Base-by-base conservation (phyloP, 805 yeast species). In the Hemisphaericaspora nanyangensis region DNA sequence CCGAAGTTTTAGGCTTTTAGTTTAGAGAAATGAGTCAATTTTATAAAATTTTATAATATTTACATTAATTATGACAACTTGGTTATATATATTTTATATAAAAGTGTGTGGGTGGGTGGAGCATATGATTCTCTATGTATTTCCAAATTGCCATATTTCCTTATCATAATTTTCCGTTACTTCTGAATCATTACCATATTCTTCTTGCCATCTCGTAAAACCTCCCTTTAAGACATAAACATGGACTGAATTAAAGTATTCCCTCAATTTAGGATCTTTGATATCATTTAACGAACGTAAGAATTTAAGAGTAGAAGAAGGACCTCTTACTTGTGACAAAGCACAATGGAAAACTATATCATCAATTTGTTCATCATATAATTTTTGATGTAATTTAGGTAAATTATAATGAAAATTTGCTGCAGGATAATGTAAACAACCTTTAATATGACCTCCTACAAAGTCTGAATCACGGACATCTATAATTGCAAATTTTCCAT, bases 331-430 rank as follows among this genome's bases (percentile, higher is more conserved):
- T 60, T 93, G 98, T 3, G 95, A 82, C 22, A 85, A 69, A 20
- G 90, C 89, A 60, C 99, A 91, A 58, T 93, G 96, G 63, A 91
- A 93, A 0, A 93, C 83, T 0, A 88, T 76, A 38, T 75, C 79
- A 31, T 70, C 63, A 6, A 60, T 54, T 4, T 58, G 56, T 8
- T 60, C 54, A 25, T 57, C 58, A 15, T 47, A 32, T 10, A 72
- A 54, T 30, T 60, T 47, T n/a, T 54, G 48, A 16, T 62, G 49
- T 29, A 74, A 66, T 6, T 63, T 65, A 2, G 68, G 68, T 20
- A 71, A 50, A 16, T 60, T 62, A 32, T 56, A 48, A 13, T 55
- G 51, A 46, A 83, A 70, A 15, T 63, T 54, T 1, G 64, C 53
- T 11, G 82, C 68, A 1, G 93, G 82, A 35, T 70, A 70, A 57